Conservation (phyloP, 768 basidiomycete genomes). For the Boletus rubroflammeus region DNA sequence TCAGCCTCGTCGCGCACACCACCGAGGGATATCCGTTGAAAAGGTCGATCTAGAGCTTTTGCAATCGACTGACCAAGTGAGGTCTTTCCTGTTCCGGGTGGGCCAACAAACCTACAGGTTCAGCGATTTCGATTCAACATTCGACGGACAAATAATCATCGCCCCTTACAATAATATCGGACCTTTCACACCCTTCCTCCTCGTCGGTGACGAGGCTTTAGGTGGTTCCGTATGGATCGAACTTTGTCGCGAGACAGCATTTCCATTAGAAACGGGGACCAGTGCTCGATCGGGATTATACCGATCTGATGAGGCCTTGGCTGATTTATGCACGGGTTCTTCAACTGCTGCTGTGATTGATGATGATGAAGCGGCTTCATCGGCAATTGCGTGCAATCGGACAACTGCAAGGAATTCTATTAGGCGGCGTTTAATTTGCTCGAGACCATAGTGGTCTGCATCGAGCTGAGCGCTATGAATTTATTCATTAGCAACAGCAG, state of each 20-base stretch:
- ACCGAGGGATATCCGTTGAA: slow-evolving; percentile 89
- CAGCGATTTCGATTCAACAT: neutral
- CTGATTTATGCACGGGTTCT: slow-evolving; percentile 16
- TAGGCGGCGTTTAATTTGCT: slow-evolving; percentile 86
- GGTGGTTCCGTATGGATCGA: slow-evolving; percentile 1
- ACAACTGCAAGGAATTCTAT: slow-evolving; percentile 93
- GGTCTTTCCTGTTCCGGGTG: slow-evolving; percentile 90
- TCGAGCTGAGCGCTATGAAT: slow-evolving; percentile 60
- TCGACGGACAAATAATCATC: neutral
- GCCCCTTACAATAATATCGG: slow-evolving; percentile 61
- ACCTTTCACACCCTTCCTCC: slow-evolving; percentile 53
- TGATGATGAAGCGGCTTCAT: slow-evolving; percentile 10
- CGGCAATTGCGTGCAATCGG: slow-evolving; percentile 42
- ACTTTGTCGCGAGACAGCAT: slow-evolving; percentile 10
- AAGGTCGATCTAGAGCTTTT: slow-evolving; percentile 75
- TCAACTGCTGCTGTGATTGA: neutral
- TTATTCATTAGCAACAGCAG: neutral
- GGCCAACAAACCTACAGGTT: slow-evolving; percentile 71
- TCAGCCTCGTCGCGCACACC: slow-evolving; percentile 93
- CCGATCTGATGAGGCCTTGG: slow-evolving; percentile 18
- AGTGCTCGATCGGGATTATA: slow-evolving; percentile 23
- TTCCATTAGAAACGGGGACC: slow-evolving; percentile 14
- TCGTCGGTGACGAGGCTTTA: slow-evolving; percentile 7
- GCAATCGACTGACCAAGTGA: slow-evolving; percentile 89
- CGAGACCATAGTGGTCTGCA: slow-evolving; percentile 86